phyloP scores from a whole-genome alignment of 768 basidiomycete genomes.

The Clavulina sp. region DNA sequence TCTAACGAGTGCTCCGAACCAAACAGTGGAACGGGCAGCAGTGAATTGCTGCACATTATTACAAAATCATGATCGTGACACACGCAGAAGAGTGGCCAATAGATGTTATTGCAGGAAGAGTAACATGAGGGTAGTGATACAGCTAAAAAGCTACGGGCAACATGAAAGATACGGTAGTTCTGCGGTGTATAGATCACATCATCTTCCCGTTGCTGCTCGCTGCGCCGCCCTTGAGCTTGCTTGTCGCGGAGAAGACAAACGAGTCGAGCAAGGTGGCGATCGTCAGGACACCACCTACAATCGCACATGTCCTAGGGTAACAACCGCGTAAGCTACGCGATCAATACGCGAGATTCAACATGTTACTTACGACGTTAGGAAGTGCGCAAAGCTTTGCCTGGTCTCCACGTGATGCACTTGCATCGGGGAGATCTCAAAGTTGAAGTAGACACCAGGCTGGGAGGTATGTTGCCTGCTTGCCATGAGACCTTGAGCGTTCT shows the following conservation, averaged over 20 bases:
- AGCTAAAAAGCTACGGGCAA: no score
- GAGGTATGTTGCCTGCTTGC: constrained; percentile 59
- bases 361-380: constrained; percentile 75
- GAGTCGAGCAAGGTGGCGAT: constrained; percentile 81
- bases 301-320: constrained; percentile 72
- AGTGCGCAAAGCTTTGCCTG: constrained; percentile 92
- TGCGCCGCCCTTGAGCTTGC: constrained; percentile 57
- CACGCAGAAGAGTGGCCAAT: no score
- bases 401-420: constrained; percentile 82
- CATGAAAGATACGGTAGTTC: no score
- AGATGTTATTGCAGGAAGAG: no score
- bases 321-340: neutral
- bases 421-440: constrained; percentile 95
- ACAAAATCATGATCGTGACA: no score
- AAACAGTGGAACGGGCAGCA: no score
- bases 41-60: no score
- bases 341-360: neutral
- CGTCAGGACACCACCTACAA: constrained; percentile 92
- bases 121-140: no score
- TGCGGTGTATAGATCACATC: no score
- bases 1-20: no score
- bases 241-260: constrained; percentile 66
- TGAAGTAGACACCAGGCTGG: constrained; percentile 72
- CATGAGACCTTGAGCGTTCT: constrained; percentile 22
- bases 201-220: no score